Percentiles rank a stretch among this genome's conserved stretches.
Evolutionary conservation across 1,284 basidiomycete genomes (phyloP).

Genomic region (Puccinia coronata): DNA sequence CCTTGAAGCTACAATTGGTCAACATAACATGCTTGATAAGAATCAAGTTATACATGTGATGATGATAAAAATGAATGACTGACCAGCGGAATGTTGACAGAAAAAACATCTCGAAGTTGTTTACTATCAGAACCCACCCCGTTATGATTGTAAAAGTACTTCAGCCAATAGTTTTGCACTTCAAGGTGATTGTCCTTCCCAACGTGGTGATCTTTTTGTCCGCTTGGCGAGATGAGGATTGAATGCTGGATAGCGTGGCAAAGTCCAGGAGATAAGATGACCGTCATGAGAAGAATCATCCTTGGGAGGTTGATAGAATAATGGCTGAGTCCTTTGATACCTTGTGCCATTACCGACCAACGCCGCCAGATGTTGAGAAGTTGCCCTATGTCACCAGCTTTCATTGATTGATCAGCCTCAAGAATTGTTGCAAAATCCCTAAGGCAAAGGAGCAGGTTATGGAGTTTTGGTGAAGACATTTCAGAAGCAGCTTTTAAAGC

Average conservation of each 20-base stretch:
- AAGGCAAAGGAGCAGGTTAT: neutral
- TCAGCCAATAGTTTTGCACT: slow-evolving; percentile 8
- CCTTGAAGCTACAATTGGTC: no score
- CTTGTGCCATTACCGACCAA: slow-evolving; percentile 1
- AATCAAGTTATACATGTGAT: neutral
- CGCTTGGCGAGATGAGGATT: neutral
- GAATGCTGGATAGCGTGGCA: neutral
- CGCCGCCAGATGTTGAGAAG: neutral
- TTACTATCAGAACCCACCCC: neutral
- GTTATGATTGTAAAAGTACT: neutral
- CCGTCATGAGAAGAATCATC: neutral
- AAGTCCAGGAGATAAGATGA: neutral
- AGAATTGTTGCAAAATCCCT: neutral
- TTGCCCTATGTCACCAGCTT: neutral
- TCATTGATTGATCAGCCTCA: neutral
- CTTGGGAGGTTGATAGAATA: neutral
- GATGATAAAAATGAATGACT: neutral
- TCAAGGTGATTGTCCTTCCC: slow-evolving; percentile 1
- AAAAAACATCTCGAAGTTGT: neutral
- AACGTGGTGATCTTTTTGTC: neutral
- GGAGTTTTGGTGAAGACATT: neutral
- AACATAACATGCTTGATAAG: no score
- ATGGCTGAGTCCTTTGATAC: neutral
- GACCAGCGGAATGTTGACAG: neutral
- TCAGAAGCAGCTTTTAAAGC: neutral